A percentile compares a stretch with the other conserved stretches of the same genome.
phyloP scores from a whole-genome alignment of 2,329 filamentous ascomycete genomes.

The Fusarium sp. region DNA sequence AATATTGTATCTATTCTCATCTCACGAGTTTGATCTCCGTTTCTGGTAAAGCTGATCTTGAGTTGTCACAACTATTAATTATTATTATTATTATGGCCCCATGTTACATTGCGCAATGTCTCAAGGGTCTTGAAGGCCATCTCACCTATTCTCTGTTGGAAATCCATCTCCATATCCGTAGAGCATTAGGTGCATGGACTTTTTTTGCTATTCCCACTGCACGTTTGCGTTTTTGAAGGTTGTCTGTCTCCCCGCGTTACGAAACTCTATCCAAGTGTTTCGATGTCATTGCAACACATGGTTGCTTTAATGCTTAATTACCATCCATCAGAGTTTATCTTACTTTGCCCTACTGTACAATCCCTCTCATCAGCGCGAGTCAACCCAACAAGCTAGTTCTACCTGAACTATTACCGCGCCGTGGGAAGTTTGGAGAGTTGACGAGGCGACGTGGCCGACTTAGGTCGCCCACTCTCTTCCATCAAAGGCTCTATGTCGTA shows the following conservation, averaged over 20 bases:
- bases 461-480: neutral
- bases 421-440: neutral
- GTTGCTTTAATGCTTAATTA: slow-evolving; percentile 8
- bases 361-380: slow-evolving; percentile 6
- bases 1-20: neutral
- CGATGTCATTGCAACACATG: slow-evolving; percentile 23
- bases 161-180: neutral
- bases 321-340: slow-evolving; percentile 11
- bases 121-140: slow-evolving; percentile 10
- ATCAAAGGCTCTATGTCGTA: neutral
- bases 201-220: neutral
- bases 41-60: slow-evolving; percentile 3
- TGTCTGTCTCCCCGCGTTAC: slow-evolving; percentile 28
- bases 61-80: neutral
- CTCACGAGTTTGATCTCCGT: neutral
- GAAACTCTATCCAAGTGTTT: slow-evolving; percentile 24
- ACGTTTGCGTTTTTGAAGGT: slow-evolving; percentile 15
- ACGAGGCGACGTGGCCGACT: slow-evolving; percentile 1
- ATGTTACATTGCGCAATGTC: slow-evolving; percentile 4
- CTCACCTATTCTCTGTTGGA: neutral
- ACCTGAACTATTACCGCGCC: neutral
- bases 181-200: neutral
- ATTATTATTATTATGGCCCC: neutral
- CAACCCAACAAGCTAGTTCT: neutral
- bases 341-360: neutral